phyloP scores from a whole-genome alignment of 768 basidiomycete genomes.

The Podaxis sp. region DNA sequence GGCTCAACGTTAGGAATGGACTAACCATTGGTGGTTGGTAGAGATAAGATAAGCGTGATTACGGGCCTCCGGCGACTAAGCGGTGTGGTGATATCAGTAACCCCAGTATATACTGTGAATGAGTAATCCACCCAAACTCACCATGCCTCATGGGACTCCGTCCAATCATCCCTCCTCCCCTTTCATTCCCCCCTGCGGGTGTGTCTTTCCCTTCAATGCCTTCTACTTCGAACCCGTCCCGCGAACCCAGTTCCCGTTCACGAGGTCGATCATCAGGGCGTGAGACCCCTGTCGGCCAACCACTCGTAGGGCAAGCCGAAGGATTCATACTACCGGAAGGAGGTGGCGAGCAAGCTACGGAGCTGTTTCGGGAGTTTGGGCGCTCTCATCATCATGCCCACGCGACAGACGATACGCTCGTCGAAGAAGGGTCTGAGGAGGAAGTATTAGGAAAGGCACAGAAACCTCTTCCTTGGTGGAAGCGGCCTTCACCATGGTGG shows the following conservation, averaged over 20 bases:
- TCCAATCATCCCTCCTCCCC: neutral
- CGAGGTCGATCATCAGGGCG: neutral
- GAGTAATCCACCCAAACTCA: conserved; percentile 8
- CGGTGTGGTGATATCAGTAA: neutral
- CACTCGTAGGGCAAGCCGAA: conserved; percentile 31
- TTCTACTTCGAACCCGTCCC: neutral
- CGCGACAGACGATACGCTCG: conserved; percentile 1
- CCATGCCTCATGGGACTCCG: neutral
- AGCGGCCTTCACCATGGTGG: conserved; percentile 72
- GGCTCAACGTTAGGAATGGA: conserved; percentile 15
- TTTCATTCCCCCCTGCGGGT: neutral
- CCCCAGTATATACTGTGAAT: neutral
- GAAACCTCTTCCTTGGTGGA: conserved; percentile 65
- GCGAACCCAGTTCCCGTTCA: neutral
- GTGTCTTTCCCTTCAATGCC: neutral
- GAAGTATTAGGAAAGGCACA: conserved; percentile 23
- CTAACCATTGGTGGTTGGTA: conserved; percentile 32
- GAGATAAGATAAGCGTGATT: conserved; percentile 29
- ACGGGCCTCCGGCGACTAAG: neutral
- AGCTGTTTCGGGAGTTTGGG: conserved; percentile 45
- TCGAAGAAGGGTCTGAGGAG: conserved; percentile 27
- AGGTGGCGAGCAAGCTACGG: conserved; percentile 41
- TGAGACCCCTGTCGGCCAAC: conserved; percentile 15
- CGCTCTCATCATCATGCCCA: conserved; percentile 34
- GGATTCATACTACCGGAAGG: conserved; percentile 43